Conservation (phyloP, 2,329 filamentous ascomycete species). For the Phialocephala sp. region DNA sequence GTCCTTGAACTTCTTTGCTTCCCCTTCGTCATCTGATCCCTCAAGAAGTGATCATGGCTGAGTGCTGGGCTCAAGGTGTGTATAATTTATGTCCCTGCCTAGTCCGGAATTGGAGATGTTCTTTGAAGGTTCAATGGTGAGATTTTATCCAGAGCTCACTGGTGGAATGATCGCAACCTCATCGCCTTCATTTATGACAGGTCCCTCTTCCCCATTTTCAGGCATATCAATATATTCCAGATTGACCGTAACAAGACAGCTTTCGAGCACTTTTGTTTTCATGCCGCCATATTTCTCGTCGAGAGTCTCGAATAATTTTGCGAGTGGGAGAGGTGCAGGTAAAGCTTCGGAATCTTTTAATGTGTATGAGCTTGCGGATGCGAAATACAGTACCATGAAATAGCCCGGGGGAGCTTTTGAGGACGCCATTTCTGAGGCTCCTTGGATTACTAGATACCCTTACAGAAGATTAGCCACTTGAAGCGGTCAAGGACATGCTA, state of each 20-base stretch:
- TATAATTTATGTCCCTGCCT: too few species aligned
- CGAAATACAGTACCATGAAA: conserved; percentile 85
- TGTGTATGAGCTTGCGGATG: conserved; percentile 73
- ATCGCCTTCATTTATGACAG: conserved; percentile 72
- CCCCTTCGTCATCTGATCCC: too few species aligned
- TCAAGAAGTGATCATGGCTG: too few species aligned
- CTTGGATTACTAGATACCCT: neutral
- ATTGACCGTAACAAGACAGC: conserved; percentile 80
- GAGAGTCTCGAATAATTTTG: conserved; percentile 68
- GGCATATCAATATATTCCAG: conserved; percentile 77
- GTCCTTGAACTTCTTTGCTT: too few species aligned
- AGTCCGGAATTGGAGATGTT: too few species aligned
- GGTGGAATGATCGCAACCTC: conserved; percentile 89
- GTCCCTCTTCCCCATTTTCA: conserved; percentile 48
- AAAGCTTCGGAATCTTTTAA: conserved; percentile 69
- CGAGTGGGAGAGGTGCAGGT: conserved; percentile 67
- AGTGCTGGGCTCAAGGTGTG: too few species aligned
- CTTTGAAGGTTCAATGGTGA: too few species aligned
- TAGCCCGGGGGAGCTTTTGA: conserved; percentile 51
- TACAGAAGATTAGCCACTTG: conserved; percentile 18
- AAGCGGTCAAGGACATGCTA: neutral
- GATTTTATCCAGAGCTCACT: conserved; percentile 75
- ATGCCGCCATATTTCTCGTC: conserved; percentile 76
- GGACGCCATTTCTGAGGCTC: neutral
- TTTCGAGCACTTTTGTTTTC: conserved; percentile 68